These are phyloP conservation scores for Acanthamoeba quina DNA, from an alignment of 208 protist species.

Conservation along the genomic window DNA sequence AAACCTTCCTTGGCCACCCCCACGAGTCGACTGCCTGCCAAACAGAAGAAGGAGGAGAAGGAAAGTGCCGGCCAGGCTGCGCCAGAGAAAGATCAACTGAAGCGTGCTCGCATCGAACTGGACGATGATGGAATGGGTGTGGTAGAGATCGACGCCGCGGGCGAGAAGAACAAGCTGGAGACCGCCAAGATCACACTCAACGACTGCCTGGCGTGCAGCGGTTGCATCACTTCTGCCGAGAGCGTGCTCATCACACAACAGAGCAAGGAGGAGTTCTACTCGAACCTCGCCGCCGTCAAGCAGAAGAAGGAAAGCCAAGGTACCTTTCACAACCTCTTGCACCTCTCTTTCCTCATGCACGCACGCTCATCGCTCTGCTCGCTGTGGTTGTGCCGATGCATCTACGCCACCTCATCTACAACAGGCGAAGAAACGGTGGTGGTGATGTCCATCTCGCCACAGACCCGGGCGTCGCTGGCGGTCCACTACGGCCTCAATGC, in stretches of 20 bases:
- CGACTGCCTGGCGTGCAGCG: conserved; percentile 93
- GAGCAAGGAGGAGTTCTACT: conserved; percentile 86
- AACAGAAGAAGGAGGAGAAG: not conserved
- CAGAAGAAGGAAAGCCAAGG: conserved; percentile 8
- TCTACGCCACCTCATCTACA: no score
- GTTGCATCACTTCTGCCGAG: conserved; percentile 98
- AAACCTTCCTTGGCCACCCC: conserved; percentile 77
- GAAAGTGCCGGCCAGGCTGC: not conserved
- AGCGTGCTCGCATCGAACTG: conserved; percentile 75
- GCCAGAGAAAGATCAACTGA: not conserved
- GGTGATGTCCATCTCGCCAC: conserved; percentile 95
- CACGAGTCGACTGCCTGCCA: not conserved
- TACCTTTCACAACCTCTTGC: not conserved
- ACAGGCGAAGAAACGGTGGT: conserved; percentile 77
- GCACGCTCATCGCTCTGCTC: not conserved
- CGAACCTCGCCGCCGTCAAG: conserved; percentile 68
- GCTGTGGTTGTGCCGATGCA: no score
- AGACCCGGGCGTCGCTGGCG: conserved; percentile 94
- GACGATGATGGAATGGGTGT: conserved; percentile 78
- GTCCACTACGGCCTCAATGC: conserved; percentile 87
- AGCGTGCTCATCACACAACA: conserved; percentile 95
- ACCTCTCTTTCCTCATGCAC: not conserved
- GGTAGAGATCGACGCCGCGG: conserved; percentile 78
- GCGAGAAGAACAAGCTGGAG: conserved; percentile 79
- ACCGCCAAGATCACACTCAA: conserved; percentile 89